Percentiles rank a stretch among this genome's conserved stretches.
phyloP scores from a whole-genome alignment of 805 yeast species.

The Nematodospora valgi region DNA sequence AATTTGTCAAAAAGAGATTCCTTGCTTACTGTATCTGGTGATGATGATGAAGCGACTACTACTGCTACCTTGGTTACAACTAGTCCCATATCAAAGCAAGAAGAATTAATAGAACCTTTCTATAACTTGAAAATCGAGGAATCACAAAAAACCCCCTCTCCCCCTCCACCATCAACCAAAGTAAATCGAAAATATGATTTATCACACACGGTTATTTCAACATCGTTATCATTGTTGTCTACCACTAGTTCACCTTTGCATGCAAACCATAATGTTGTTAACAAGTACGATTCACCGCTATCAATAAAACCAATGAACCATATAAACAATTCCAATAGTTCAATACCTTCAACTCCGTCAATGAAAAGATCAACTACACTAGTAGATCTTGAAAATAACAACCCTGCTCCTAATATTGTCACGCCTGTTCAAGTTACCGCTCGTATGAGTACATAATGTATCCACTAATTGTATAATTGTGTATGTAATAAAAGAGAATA shows the following conservation, averaged over 20 bases:
- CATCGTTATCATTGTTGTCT: conserved; percentile 13
- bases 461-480: neutral
- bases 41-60: conserved; percentile 4
- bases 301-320: conserved; percentile 14
- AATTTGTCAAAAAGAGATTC: conserved; percentile 1
- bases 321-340: conserved; percentile 13
- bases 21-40: conserved; percentile 3
- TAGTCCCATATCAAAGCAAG: conserved; percentile 1
- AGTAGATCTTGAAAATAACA: conserved; percentile 26
- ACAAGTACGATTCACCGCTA: conserved; percentile 13
- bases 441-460: conserved; percentile 29
- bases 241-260: conserved; percentile 18
- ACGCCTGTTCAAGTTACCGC: conserved; percentile 44
- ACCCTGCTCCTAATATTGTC: conserved; percentile 35
- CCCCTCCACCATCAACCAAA: neutral
- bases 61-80: conserved; percentile 4
- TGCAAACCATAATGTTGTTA: conserved; percentile 16
- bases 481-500: conserved; percentile 1
- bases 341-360: conserved; percentile 19
- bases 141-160: neutral
- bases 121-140: conserved; percentile 8
- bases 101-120: conserved; percentile 9
- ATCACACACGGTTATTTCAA: conserved; percentile 15
- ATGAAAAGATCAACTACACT: conserved; percentile 33
- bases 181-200: conserved; percentile 15